Evolutionary conservation across 2,329 filamentous ascomycete species (phyloP), one percentile per base, ranked within the genome.

Genomic region (Thelonectria discophora): DNA sequence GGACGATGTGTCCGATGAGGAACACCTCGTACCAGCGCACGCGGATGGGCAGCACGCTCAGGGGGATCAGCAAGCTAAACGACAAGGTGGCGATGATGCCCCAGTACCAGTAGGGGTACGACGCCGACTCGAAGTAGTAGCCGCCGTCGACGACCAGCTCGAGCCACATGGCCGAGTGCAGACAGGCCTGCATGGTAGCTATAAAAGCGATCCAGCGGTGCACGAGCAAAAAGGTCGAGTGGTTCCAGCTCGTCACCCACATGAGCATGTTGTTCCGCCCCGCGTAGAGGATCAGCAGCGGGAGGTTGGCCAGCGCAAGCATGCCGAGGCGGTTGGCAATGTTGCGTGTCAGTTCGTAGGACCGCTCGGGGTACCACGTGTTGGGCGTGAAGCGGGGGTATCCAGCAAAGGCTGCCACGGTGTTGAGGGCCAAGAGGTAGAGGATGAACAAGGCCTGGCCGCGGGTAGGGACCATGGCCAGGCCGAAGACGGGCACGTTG

Each of bases 181-280:
- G 47, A 9, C 79, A 68, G 1, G 78, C 80, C 48, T 86, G 77
- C 0, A 84, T 46, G 1, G 77, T 77, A 24, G 75, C 78, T 8
- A 85, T 73, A 20, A 76, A 71, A 1, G 81, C 82, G 1, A 82
- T 71, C 81, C 81, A 84, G 11, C 82, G 76, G 62, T 86, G 83
- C 0, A 84, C 72, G 0, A 84, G 68, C 3, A 84, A 61, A 54
- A 76, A 84, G 0, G 83, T 85, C 0, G 77, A 76, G 61, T 82
- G 79, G 0, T 75, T 78, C 81, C 82, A 85, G 64, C 81, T 77
- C 1, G 83, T 84, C 1, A 83, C 42, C 72, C 77, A 80, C 0
- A 84, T 74, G 0, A 84, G 74, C 3, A 84, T 20, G 55, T 81
- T 84, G 64, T 85, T 84, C 1, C 83, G 73, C 0, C 77, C 73